Evolutionary conservation across 2,329 filamentous ascomycete genomes (phyloP).

Genomic region (Rosellinia necatrix): DNA sequence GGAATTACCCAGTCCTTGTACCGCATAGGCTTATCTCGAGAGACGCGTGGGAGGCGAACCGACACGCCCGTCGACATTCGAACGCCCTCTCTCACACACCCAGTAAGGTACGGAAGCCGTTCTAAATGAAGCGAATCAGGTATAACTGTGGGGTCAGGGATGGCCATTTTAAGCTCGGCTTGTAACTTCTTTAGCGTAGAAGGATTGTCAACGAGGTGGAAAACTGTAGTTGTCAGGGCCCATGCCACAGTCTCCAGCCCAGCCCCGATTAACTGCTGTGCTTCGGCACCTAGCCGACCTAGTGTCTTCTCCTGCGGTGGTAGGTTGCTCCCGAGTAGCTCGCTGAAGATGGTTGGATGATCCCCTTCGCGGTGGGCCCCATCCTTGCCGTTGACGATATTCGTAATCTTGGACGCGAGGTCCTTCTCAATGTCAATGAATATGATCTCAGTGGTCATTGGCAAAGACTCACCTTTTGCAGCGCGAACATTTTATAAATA

Average conservation of each 20-base stretch:
- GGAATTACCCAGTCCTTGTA: constrained; percentile 15
- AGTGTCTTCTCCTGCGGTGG: constrained; percentile 11
- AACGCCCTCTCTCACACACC: constrained; percentile 12
- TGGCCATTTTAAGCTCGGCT: constrained; percentile 10
- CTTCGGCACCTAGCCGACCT: constrained; percentile 6
- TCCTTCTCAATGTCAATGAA: background rate
- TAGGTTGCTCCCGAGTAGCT: constrained; percentile 11
- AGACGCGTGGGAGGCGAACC: constrained; percentile 15
- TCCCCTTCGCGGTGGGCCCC: background rate
- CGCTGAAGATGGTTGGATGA: constrained; percentile 17
- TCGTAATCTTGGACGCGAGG: constrained; percentile 3
- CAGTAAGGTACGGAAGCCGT: constrained; percentile 14
- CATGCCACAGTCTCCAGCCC: constrained; percentile 15
- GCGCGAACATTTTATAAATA: constrained; percentile 13
- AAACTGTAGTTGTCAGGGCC: constrained; percentile 15
- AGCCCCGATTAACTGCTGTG: constrained; percentile 14
- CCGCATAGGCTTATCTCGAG: constrained; percentile 7
- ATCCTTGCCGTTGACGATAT: constrained; percentile 4
- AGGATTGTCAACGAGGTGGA: constrained; percentile 12
- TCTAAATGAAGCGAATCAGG: constrained; percentile 9
- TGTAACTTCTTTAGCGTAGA: constrained; percentile 8
- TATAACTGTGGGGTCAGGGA: constrained; percentile 5
- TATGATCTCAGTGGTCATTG: background rate
- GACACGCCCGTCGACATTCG: constrained; percentile 15
- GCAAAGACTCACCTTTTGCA: constrained; percentile 7